phyloP scores from a whole-genome alignment of 164 flowering plant species.

The Kalanchoe fedtschenkoi region DNA sequence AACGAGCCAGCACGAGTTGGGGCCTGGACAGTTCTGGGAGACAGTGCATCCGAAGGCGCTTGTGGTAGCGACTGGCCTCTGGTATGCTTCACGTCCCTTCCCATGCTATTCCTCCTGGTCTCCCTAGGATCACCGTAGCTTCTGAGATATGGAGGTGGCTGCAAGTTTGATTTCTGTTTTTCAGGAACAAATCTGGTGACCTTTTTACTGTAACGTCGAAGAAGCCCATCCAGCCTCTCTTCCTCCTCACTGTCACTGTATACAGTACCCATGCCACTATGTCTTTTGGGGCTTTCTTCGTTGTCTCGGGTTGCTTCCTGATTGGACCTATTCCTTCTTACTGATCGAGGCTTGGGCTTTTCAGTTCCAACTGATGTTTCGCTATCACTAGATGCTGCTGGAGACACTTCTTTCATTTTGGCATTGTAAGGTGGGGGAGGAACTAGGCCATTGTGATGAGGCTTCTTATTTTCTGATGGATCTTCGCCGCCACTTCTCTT shows the following conservation, averaged over 20 bases:
- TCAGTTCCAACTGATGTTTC: conserved; percentile 4
- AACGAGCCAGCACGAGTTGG: not conserved
- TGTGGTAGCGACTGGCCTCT: not conserved
- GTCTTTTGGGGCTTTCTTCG: not conserved
- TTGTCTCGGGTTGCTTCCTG: conserved; percentile 10
- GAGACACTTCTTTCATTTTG: conserved; percentile 12
- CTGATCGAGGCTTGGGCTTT: conserved; percentile 37
- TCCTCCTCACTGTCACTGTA: conserved; percentile 3
- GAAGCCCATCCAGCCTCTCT: too few relatives aligned
- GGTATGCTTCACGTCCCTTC: conserved; percentile 1
- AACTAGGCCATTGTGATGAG: not conserved
- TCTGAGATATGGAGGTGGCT: conserved; percentile 6
- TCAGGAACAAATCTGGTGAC: not conserved
- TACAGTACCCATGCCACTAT: not conserved
- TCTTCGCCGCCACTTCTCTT: too few relatives aligned
- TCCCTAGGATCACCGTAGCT: not conserved
- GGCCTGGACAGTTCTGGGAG: not conserved
- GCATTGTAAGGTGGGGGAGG: conserved; percentile 32
- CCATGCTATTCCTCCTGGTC: not conserved
- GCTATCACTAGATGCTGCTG: conserved; percentile 2
- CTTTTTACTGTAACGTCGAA: not conserved
- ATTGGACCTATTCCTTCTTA: conserved; percentile 25
- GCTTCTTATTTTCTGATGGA: not conserved
- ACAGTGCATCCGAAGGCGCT: not conserved
- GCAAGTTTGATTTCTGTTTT: not conserved